phyloP scores from a whole-genome alignment of 208 protist species.

The Leishmania major region DNA sequence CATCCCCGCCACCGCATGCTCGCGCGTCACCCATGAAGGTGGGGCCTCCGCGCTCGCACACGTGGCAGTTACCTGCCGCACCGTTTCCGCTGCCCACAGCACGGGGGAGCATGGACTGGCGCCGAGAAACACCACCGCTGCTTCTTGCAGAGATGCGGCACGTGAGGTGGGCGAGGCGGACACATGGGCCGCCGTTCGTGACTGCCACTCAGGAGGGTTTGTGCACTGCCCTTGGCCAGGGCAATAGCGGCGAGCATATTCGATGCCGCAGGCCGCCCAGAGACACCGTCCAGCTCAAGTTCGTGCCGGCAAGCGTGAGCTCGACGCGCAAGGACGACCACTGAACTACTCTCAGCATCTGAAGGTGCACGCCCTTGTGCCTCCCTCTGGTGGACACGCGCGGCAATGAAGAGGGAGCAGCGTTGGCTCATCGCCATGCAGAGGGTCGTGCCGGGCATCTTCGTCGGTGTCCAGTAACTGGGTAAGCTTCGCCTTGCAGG shows the following conservation, averaged over 20 bases:
- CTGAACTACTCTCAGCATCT: neutral
- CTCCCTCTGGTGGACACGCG: neutral
- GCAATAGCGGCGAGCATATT: neutral
- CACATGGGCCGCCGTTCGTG: neutral
- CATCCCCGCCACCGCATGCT: neutral
- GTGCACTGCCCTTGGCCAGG: neutral
- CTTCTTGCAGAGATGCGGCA: neutral
- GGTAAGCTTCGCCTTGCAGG: slow-evolving; percentile 28
- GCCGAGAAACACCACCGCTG: neutral
- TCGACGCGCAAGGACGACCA: neutral
- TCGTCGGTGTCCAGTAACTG: slow-evolving; percentile 38
- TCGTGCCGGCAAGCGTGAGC: neutral
- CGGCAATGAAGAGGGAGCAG: slow-evolving; percentile 5
- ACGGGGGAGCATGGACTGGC: neutral
- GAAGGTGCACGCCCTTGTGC: neutral
- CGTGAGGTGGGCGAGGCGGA: neutral
- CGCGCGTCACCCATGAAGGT: neutral
- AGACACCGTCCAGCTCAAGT: neutral
- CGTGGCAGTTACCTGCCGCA: neutral
- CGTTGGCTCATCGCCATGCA: slow-evolving; percentile 31
- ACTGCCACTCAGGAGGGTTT: neutral
- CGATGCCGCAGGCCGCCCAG: neutral
- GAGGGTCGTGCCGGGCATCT: slow-evolving; percentile 37
- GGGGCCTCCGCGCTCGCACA: neutral
- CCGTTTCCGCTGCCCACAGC: neutral